Conservation (phyloP, 2,329 filamentous ascomycete species). For the Trichophyton mentagrophytes region DNA sequence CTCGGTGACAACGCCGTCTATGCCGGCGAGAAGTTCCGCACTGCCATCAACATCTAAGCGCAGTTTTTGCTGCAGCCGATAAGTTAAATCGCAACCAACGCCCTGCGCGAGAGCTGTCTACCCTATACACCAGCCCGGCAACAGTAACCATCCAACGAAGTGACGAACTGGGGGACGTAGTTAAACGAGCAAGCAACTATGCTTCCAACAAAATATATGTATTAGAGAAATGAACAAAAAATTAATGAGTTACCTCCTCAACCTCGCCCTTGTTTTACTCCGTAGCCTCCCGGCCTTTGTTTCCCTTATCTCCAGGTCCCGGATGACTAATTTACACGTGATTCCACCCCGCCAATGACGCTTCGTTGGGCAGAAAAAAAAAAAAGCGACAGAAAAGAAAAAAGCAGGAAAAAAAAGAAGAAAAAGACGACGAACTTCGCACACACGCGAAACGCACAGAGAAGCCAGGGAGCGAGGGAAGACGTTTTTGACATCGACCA, state of each 20-base stretch:
- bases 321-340: neutral
- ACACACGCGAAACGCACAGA: neutral
- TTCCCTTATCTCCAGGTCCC: too few relatives aligned
- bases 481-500: neutral
- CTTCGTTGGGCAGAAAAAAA: conserved; percentile 3
- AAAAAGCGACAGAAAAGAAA: neutral
- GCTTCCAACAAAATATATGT: neutral
- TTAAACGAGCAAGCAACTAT: neutral
- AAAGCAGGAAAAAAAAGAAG: neutral
- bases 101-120: neutral
- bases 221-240: conserved; percentile 1
- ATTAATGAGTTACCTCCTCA: neutral
- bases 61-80: too few relatives aligned
- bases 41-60: conserved; percentile 68
- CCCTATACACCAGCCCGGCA: neutral
- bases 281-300: too few relatives aligned
- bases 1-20: conserved; percentile 84
- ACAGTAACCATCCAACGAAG: neutral
- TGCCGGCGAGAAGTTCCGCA: conserved; percentile 86
- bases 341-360: neutral
- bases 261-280: too few relatives aligned
- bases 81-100: neutral
- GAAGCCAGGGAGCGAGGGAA: neutral
- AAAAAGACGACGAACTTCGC: neutral
- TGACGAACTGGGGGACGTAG: neutral